Evolutionary conservation across 2,329 filamentous ascomycete species (phyloP).

Genomic region (Didymella segeticola): DNA sequence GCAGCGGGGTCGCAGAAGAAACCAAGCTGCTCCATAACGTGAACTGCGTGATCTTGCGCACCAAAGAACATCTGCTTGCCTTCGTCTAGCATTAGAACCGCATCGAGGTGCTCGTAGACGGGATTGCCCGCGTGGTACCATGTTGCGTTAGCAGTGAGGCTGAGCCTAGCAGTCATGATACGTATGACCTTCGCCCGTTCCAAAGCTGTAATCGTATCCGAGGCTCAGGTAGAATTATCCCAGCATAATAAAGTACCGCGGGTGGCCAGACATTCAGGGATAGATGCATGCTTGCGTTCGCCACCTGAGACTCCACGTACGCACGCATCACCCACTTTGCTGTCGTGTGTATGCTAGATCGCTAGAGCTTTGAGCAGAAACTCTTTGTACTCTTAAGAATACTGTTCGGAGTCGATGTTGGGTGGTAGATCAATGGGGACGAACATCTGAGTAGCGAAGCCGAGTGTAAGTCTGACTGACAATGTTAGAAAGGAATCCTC

Average conservation of each 20-base stretch:
- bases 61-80: constrained; percentile 78
- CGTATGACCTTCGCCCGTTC: constrained; percentile 62
- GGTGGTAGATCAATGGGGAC: constrained; percentile 59
- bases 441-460: constrained; percentile 64
- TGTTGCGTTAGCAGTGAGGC: constrained; percentile 58
- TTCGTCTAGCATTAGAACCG: constrained; percentile 73
- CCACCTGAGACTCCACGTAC: constrained; percentile 65
- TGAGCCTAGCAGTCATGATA: constrained; percentile 55
- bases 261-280: constrained; percentile 55
- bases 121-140: constrained; percentile 55
- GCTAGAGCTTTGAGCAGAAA: constrained; percentile 31
- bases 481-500: constrained; percentile 78
- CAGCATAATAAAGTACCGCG: neutral
- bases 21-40: constrained; percentile 71
- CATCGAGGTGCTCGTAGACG: constrained; percentile 63
- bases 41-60: constrained; percentile 61
- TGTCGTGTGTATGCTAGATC: constrained; percentile 64
- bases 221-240: constrained; percentile 32
- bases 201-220: constrained; percentile 51
- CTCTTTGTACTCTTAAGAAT: neutral
- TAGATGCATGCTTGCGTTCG: constrained; percentile 63
- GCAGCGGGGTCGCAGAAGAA: constrained; percentile 67
- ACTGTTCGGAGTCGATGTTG: constrained; percentile 45
- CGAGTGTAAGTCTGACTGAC: constrained; percentile 83
- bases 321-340: constrained; percentile 64